Percentiles rank a stretch among this genome's conserved stretches.
Evolutionary conservation across 2,329 filamentous ascomycete genomes (phyloP).

Genomic region (Stachybotrys chlorohalonatus): DNA sequence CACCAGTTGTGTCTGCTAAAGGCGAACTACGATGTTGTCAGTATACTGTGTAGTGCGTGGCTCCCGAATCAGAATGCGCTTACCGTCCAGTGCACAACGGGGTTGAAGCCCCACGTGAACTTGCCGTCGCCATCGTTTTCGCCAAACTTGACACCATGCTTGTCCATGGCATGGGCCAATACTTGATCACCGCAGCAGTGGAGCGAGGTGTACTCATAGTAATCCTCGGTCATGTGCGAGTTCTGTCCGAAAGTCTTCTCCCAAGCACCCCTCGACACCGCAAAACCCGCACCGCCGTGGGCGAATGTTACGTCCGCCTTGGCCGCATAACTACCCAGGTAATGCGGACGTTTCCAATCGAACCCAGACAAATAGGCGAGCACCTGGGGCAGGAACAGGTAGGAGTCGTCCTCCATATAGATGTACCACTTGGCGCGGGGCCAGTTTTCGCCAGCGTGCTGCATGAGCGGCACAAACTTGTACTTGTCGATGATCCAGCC

Average conservation of each 20-base stretch:
- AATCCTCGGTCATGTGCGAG: constrained; percentile 9
- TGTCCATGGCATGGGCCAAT: constrained; percentile 9
- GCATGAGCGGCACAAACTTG: constrained; percentile 14
- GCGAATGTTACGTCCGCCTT: constrained; percentile 14
- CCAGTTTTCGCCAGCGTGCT: constrained; percentile 13
- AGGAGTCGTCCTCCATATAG: constrained; percentile 15
- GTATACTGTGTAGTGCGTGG: neutral
- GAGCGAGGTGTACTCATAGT: constrained; percentile 11
- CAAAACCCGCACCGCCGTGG: constrained; percentile 14
- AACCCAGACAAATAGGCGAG: constrained; percentile 9
- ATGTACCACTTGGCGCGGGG: constrained; percentile 15
- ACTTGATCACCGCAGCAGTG: constrained; percentile 17
- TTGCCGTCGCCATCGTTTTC: constrained; percentile 14
- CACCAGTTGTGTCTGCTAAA: constrained; percentile 14
- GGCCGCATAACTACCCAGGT: constrained; percentile 13
- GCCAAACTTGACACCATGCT: constrained; percentile 12
- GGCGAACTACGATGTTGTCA: constrained; percentile 3
- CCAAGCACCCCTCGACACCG: constrained; percentile 13
- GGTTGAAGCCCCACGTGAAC: constrained; percentile 15
- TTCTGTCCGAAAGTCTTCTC: constrained; percentile 11
- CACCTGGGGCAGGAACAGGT: constrained; percentile 13
- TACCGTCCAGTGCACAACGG: constrained; percentile 11
- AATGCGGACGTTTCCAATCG: constrained; percentile 10
- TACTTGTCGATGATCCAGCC: constrained; percentile 18
- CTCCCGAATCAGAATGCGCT: neutral